Evolutionary conservation across 495 filamentous ascomycete species (phyloP).

Genomic region (Amniculicola lignicola): DNA sequence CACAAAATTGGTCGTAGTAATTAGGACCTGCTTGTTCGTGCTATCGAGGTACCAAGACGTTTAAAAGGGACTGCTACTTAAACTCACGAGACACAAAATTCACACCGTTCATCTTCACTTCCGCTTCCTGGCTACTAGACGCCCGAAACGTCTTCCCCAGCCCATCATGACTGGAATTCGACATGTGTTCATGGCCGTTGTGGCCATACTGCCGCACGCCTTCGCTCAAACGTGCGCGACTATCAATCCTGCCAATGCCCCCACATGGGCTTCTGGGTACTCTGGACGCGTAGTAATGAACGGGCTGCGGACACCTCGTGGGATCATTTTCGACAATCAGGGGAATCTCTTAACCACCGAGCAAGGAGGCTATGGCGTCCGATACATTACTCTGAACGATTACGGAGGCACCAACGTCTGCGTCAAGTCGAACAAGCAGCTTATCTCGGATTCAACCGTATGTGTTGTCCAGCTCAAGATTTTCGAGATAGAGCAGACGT

Average conservation of each 20-base stretch:
- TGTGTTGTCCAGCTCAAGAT: no score
- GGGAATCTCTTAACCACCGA: constrained; percentile 63
- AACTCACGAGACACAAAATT: no score
- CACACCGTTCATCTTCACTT: no score
- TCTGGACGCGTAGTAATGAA: constrained; percentile 52
- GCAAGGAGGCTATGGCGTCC: constrained; percentile 50
- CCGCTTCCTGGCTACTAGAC: no score
- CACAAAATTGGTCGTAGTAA: no score
- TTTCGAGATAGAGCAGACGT: no score
- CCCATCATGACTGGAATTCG: neutral
- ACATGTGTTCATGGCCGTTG: constrained; percentile 3
- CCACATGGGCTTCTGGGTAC: constrained; percentile 48
- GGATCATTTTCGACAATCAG: constrained; percentile 55
- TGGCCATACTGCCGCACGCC: neutral
- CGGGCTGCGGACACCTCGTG: constrained; percentile 52
- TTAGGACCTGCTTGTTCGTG: no score
- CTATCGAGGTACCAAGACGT: no score
- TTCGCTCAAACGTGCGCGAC: constrained; percentile 11
- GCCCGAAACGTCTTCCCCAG: no score
- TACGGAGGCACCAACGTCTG: constrained; percentile 50
- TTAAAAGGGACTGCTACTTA: no score
- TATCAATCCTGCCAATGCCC: constrained; percentile 11
- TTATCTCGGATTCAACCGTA: constrained; percentile 39
- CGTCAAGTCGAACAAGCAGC: constrained; percentile 17
- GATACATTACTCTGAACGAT: constrained; percentile 49